These are phyloP conservation scores for Yamadazyma atmosphaerica DNA, from an alignment of 1,139 yeast genomes.

Conservation along the genomic window DNA sequence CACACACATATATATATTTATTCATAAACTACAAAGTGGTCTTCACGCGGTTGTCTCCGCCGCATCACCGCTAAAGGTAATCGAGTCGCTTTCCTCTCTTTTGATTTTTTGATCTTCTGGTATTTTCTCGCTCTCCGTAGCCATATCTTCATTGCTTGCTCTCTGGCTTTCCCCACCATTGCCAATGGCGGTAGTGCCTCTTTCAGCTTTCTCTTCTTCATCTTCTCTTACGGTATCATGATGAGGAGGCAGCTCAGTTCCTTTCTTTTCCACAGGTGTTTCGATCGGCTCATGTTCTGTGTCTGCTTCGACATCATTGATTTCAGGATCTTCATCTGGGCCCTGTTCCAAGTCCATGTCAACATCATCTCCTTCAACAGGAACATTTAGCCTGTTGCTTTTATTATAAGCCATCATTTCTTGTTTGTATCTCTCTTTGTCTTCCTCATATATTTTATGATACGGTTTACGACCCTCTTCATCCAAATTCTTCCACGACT, in stretches of 20 bases:
- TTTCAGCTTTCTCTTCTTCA: too few species aligned
- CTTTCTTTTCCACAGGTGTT: slow-evolving; percentile 6
- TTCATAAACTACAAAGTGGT: too few species aligned
- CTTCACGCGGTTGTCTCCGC: neutral
- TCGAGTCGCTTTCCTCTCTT: neutral
- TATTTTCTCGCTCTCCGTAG: neutral
- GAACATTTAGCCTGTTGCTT: slow-evolving; percentile 21
- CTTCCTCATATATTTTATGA: slow-evolving; percentile 76
- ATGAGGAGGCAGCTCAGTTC: slow-evolving; percentile 15
- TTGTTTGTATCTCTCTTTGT: slow-evolving; percentile 68
- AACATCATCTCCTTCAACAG: slow-evolving; percentile 10
- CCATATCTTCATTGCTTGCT: too few species aligned
- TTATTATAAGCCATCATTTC: slow-evolving; percentile 69
- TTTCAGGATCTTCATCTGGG: slow-evolving; percentile 13
- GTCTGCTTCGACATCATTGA: slow-evolving; percentile 19
- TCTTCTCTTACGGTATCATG: slow-evolving; percentile 4
- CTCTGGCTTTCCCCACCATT: too few species aligned
- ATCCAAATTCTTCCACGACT: slow-evolving; percentile 77
- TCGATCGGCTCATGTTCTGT: slow-evolving; percentile 14
- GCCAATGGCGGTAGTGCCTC: too few species aligned
- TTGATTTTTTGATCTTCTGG: slow-evolving; percentile 2
- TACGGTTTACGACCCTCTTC: slow-evolving; percentile 75
- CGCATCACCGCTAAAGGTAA: neutral
- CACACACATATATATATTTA: too few species aligned
- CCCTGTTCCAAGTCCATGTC: slow-evolving; percentile 6